A percentile compares a stretch with the other conserved stretches of the same genome.
Conservation (phyloP, 148 eudicot species). For the Selenicereus undatus region DNA sequence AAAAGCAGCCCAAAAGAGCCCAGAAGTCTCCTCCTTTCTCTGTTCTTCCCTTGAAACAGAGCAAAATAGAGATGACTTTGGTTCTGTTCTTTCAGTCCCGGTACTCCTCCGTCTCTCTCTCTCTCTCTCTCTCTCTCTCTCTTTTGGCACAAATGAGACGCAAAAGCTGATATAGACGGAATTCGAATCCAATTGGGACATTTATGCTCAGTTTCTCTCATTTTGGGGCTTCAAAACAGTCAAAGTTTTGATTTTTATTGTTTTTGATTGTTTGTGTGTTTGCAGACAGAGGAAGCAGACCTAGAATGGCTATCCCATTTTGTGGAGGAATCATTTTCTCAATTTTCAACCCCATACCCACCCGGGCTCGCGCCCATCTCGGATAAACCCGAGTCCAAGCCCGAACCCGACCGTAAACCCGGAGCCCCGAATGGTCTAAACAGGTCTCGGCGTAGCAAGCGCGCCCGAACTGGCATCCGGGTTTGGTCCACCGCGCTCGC, state of each 20-base stretch:
- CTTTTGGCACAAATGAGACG: too few species aligned
- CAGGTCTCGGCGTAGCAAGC: conserved; percentile 26
- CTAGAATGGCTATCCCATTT: conserved; percentile 39
- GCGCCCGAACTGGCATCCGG: conserved; percentile 20
- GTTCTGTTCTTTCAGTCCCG: conserved; percentile 42
- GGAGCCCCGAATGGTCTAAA: not conserved
- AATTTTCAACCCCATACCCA: conserved; percentile 25
- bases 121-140: not conserved
- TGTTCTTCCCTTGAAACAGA: conserved; percentile 28
- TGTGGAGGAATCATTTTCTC: conserved; percentile 34
- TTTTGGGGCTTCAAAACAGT: too few species aligned
- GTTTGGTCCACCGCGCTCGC: conserved; percentile 15
- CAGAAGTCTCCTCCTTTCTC: conserved; percentile 8
- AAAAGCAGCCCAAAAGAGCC: not conserved
- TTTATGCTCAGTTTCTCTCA: too few species aligned
- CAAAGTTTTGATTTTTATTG: too few species aligned
- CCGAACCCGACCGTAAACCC: not conserved
- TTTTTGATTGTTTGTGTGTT: not conserved
- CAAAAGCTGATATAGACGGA: not conserved
- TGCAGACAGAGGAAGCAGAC: conserved; percentile 36
- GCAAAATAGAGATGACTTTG: conserved; percentile 19
- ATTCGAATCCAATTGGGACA: not conserved
- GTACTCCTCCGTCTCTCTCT: conserved; percentile 22
- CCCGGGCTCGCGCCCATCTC: conserved; percentile 9
- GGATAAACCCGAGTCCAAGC: conserved; percentile 9